Evolutionary conservation across 108 stramenopile genomes (phyloP).

Genomic region (Fistulifera pelliculosa): DNA sequence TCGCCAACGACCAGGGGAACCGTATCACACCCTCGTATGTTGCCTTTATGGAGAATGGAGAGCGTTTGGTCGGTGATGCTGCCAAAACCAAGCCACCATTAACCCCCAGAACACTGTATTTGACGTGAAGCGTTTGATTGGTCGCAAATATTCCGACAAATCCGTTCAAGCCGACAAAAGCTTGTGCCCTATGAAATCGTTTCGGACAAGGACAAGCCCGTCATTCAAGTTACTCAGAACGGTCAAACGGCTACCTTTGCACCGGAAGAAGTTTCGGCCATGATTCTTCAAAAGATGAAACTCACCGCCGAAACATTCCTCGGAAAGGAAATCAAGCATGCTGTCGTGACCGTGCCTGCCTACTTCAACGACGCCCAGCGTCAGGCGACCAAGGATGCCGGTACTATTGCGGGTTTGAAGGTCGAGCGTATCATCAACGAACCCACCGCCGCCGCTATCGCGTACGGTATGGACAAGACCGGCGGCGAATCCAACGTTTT

Average conservation of each 20-base stretch:
- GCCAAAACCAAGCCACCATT: too few relatives aligned
- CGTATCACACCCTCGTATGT: constrained; percentile 99
- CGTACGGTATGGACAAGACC: constrained; percentile 85
- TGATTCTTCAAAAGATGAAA: constrained; percentile 98
- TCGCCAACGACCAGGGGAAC: constrained; percentile 98
- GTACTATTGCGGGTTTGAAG: constrained; percentile 92
- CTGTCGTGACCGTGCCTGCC: constrained; percentile 98
- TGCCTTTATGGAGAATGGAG: constrained; percentile 86
- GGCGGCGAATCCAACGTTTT: constrained; percentile 86
- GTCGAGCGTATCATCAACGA: constrained; percentile 99
- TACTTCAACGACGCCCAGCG: constrained; percentile 99
- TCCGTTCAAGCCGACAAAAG: constrained; percentile 93
- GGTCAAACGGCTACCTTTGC: constrained; percentile 34
- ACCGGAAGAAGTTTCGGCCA: constrained; percentile 99
- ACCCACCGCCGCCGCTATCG: constrained; percentile 99
- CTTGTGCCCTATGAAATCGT: constrained; percentile 95
- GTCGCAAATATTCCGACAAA: constrained; percentile 91
- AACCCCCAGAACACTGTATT: constrained; percentile 98
- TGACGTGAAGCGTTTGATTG: constrained; percentile 98
- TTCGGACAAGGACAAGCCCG: constrained; percentile 40
- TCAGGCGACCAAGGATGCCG: constrained; percentile 99
- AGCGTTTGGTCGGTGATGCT: constrained; percentile 96
- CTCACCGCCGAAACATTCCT: constrained; percentile 99
- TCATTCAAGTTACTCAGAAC: constrained; percentile 17
- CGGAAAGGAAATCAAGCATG: constrained; percentile 96